Percentiles rank a stretch among this genome's conserved stretches.
Evolutionary conservation across 371 early-diverging fungal species (phyloP).

Genomic region (Racocetra persica): DNA sequence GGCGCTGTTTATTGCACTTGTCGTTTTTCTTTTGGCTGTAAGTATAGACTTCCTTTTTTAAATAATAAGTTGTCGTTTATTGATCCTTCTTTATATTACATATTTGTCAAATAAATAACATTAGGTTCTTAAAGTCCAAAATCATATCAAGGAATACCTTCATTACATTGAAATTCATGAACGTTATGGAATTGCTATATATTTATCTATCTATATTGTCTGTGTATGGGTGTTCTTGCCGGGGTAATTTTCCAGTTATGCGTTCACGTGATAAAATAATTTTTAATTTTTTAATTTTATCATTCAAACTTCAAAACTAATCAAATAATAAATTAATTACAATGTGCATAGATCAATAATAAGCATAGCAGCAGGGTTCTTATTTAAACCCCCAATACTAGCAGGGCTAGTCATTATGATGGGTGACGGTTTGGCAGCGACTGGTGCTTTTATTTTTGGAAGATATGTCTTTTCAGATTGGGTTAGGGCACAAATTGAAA

Average conservation of each 20-base stretch:
- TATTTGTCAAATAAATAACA: neutral
- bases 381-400: conserved; percentile 51
- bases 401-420: conserved; percentile 47
- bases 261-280: too few species aligned
- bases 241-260: conserved; percentile 24
- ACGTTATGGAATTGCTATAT: conserved; percentile 48
- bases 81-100: neutral
- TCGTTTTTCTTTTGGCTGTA: conserved; percentile 19
- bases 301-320: neutral
- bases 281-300: too few species aligned
- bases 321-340: neutral
- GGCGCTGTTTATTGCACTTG: neutral
- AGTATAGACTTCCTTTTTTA: neutral
- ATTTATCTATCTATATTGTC: conserved; percentile 46
- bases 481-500: conserved; percentile 50
- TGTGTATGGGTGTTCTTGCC: conserved; percentile 51
- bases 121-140: conserved; percentile 49
- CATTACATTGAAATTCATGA: conserved; percentile 50
- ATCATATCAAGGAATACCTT: conserved; percentile 52
- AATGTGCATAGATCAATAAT: conserved; percentile 44
- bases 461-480: conserved; percentile 53
- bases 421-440: conserved; percentile 49
- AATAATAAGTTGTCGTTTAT: neutral
- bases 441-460: conserved; percentile 51
- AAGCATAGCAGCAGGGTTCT: conserved; percentile 52